Evolutionary conservation across 2,329 filamentous ascomycete genomes (phyloP).

Genomic region (Phaeosphaeria sp.): DNA sequence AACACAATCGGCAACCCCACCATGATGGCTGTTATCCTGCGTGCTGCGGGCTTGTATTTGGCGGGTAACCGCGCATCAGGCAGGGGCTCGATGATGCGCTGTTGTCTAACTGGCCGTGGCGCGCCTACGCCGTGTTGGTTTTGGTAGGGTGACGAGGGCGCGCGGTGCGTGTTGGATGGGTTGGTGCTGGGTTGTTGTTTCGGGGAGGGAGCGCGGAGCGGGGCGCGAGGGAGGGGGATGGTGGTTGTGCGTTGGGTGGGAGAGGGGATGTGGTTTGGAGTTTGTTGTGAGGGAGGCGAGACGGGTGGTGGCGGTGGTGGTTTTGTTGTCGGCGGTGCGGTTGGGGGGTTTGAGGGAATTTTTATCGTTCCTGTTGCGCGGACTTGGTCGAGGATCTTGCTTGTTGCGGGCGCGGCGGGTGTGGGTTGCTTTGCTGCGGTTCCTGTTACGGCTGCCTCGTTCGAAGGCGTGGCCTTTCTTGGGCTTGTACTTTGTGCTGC

Average conservation of each 20-base stretch:
- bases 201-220: slow-evolving; percentile 4
- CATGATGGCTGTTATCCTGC: slow-evolving; percentile 42
- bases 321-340: slow-evolving; percentile 2
- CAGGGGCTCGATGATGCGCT: slow-evolving; percentile 28
- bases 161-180: slow-evolving; percentile 10
- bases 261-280: slow-evolving; percentile 9
- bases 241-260: slow-evolving; percentile 22
- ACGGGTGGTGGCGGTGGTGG: no score
- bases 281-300: slow-evolving; percentile 1
- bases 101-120: slow-evolving; percentile 6
- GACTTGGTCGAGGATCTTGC: slow-evolving; percentile 42
- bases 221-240: slow-evolving; percentile 32
- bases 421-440: slow-evolving; percentile 13
- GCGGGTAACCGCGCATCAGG: slow-evolving; percentile 27
- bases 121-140: neutral
- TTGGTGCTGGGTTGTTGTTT: slow-evolving; percentile 4
- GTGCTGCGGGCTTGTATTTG: slow-evolving; percentile 42
- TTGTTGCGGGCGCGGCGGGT: slow-evolving; percentile 31
- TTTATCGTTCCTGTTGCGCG: slow-evolving; percentile 31
- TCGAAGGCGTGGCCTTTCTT: neutral
- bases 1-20: slow-evolving; percentile 43
- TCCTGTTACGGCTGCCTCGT: neutral
- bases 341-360: slow-evolving; percentile 59
- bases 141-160: slow-evolving; percentile 2
- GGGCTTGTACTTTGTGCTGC: neutral